A percentile compares a stretch with the other conserved stretches of the same genome.
These are phyloP conservation scores for Lactifluus subvellereus DNA, from an alignment of 768 basidiomycete genomes.

Conservation along the genomic window DNA sequence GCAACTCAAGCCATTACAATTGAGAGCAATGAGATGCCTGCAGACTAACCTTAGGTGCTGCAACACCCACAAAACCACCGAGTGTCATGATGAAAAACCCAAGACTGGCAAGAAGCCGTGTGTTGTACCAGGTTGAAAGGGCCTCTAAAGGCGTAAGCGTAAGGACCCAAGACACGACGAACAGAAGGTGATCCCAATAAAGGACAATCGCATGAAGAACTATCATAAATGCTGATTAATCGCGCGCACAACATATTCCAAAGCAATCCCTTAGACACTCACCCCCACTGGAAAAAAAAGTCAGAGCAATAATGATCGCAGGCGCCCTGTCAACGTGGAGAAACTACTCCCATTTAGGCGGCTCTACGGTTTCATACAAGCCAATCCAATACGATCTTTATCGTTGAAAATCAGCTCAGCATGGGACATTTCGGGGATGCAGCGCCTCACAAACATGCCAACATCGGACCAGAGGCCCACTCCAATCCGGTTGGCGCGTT, in stretches of 20 bases:
- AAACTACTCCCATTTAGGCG: slow-evolving; percentile 8
- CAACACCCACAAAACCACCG: no score
- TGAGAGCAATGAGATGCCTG: no score
- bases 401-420: neutral
- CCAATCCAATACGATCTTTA: slow-evolving; percentile 8
- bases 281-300: slow-evolving; percentile 1
- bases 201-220: neutral
- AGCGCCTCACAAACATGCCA: slow-evolving; percentile 3
- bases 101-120: no score
- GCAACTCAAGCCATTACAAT: neutral
- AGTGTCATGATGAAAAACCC: no score
- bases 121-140: fast-evolving
- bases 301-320: neutral
- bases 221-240: neutral
- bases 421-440: neutral
- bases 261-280: neutral
- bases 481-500: neutral
- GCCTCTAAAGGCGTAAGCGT: neutral
- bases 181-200: neutral
- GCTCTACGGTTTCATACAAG: neutral
- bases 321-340: slow-evolving; percentile 5
- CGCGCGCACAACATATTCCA: neutral
- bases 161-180: neutral
- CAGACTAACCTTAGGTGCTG: neutral
- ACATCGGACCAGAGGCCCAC: neutral